Evolutionary conservation across 2,329 filamentous ascomycete genomes (phyloP), one percentile per base, ranked within the genome.

Genomic region (Cordyceps cateniannulata): DNA sequence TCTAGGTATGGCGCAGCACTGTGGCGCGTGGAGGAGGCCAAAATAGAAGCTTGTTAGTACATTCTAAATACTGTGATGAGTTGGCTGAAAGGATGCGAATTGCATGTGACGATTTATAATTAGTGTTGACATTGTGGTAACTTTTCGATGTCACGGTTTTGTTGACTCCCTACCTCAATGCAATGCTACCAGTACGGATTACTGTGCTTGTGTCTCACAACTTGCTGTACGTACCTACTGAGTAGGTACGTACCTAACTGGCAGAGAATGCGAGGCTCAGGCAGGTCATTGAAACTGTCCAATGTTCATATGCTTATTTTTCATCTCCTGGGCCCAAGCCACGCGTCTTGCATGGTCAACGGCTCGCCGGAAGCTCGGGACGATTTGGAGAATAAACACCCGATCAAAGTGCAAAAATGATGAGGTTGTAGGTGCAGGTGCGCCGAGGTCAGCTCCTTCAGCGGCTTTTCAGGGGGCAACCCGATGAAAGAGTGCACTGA

Each of bases 361-460:
- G 16, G 8, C n/a, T 27, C 27, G 20, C 9, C 55, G 55, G 55
- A 51, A 38, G 55, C 45, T 59, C 55, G 55, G 55, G 47, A 47
- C 24, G 55, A 59, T 48, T 59, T 35, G 29, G 24, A 59, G 7
- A 6, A 48, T 25, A 20, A 54, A 44, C 38, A 42, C 24, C 51
- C 51, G 51, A 54, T 38, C 51, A 14, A 18, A 8, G 27, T 29
- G 20, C 20, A 27, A 10, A 45, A 29, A 29, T 47, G 44, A 38
- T n/a, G 44, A 48, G 44, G 16, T 49, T 58, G 20, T 25, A 47
- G 53, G n/a, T 38, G n/a, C 42, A 56, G n/a, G 20, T 56, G 25
- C 53, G 42, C 42, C 20, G 40, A 47, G 9, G 52, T 35, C 8
- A 35, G 35, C 27, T 47, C 24, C 22, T 44, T 22, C 45, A 29